A percentile compares a stretch with the other conserved stretches of the same genome.
Conservation (phyloP, 768 basidiomycete genomes). For the Mycena alexandri region DNA sequence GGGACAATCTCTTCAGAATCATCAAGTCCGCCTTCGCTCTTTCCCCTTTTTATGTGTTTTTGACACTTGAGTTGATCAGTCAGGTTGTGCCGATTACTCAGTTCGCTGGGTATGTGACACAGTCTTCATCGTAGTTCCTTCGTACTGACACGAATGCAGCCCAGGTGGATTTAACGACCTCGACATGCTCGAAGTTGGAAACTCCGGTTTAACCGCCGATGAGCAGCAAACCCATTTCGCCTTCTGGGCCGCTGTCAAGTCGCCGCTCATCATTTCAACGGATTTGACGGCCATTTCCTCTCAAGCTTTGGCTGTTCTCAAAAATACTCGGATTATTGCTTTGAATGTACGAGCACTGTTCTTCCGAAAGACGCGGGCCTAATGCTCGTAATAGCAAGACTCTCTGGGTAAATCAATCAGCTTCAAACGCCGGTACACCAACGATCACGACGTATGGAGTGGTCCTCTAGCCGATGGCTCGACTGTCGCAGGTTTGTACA, state of each 20-base stretch:
- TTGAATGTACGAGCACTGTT: conserved; percentile 52
- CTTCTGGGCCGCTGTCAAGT: conserved; percentile 68
- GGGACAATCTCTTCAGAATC: conserved; percentile 63
- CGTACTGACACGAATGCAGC: conserved; percentile 44
- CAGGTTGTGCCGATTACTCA: conserved; percentile 64
- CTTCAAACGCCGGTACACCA: conserved; percentile 62
- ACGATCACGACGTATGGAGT: conserved; percentile 63
- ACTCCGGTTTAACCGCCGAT: conserved; percentile 53
- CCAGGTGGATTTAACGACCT: conserved; percentile 50
- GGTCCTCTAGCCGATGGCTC: conserved; percentile 63
- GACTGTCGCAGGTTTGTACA: conserved; percentile 55
- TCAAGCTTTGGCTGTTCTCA: conserved; percentile 53
- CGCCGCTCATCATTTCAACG: conserved; percentile 60
- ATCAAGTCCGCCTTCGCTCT: conserved; percentile 47
- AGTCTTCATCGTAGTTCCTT: conserved; percentile 4
- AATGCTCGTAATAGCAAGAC: conserved; percentile 54
- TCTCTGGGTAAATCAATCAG: conserved; percentile 57
- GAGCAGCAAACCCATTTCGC: conserved; percentile 64
- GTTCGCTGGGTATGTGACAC: conserved; percentile 60
- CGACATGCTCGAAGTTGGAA: conserved; percentile 68
- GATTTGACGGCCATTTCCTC: conserved; percentile 52
- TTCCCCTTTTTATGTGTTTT: too few relatives aligned
- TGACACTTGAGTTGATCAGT: not conserved
- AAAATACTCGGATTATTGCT: conserved; percentile 57
- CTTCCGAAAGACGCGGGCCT: not conserved